Conservation (phyloP, 495 filamentous ascomycete genomes). For the Aspergillus coremiiformis region DNA sequence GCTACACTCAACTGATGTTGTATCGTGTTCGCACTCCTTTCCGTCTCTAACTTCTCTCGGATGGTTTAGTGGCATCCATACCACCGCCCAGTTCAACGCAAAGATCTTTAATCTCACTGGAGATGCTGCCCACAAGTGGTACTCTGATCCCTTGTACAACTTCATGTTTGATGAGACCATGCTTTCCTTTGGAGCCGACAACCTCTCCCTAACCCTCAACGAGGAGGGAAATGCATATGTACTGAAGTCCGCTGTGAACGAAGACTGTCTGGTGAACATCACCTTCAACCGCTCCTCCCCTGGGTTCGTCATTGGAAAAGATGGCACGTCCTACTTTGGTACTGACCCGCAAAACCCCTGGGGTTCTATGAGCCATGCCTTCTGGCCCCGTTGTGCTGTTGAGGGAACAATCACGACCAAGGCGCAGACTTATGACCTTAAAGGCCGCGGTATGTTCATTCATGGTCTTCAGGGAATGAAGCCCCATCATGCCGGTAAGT, state of each 20-base stretch:
- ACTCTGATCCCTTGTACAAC: slow-evolving; percentile 65
- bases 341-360: slow-evolving; percentile 79
- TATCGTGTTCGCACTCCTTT: background rate
- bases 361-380: slow-evolving; percentile 84
- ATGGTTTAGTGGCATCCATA: slow-evolving; percentile 66
- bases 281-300: slow-evolving; percentile 68
- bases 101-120: slow-evolving; percentile 80
- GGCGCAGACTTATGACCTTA: slow-evolving; percentile 73
- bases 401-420: slow-evolving; percentile 81
- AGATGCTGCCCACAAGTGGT: slow-evolving; percentile 65
- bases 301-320: slow-evolving; percentile 77
- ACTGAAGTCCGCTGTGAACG: slow-evolving; percentile 78
- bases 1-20: background rate
- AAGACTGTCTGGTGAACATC: slow-evolving; percentile 70
- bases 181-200: slow-evolving; percentile 73
- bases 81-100: slow-evolving; percentile 82
- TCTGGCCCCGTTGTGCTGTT: slow-evolving; percentile 81
- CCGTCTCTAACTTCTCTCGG: slow-evolving; percentile 4
- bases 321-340: slow-evolving; percentile 78
- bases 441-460: slow-evolving; percentile 67
- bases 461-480: slow-evolving; percentile 97
- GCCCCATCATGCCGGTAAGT: slow-evolving; percentile 82
- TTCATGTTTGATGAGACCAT: slow-evolving; percentile 78
- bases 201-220: slow-evolving; percentile 72
- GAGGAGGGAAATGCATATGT: slow-evolving; percentile 73